These are phyloP conservation scores for Porphyra umbilicalis DNA, from an alignment of 31 red algal genomes.

Conservation along the genomic window DNA sequence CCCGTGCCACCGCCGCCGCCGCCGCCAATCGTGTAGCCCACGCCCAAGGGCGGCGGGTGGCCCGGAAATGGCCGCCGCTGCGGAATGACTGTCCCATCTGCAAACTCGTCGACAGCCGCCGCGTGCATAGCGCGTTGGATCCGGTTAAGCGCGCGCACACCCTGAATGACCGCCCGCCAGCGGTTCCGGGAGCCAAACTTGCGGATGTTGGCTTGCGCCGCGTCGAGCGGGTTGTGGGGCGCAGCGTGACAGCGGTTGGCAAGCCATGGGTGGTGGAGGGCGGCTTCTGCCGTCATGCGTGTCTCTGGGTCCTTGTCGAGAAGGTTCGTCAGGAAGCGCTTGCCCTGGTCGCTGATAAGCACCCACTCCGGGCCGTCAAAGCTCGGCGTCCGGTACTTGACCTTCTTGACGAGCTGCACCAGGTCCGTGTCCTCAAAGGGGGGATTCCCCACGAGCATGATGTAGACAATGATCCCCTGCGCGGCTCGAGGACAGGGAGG, in stretches of 20 bases:
- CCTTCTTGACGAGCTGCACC: conserved; percentile 58
- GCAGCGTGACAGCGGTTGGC: conserved; percentile 50
- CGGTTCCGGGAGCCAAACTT: conserved; percentile 53
- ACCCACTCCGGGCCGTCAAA: conserved; percentile 59
- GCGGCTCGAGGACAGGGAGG: no score
- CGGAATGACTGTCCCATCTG: background rate
- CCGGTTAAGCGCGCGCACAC: conserved; percentile 64
- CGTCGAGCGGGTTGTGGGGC: conserved; percentile 40
- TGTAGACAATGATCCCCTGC: conserved; percentile 88
- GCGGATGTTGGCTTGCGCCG: conserved; percentile 64
- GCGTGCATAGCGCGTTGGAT: conserved; percentile 17
- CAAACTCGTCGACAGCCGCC: background rate
- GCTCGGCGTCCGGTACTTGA: conserved; percentile 49
- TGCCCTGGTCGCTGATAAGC: conserved; percentile 44
- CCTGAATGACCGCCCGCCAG: conserved; percentile 57
- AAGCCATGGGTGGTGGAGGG: conserved; percentile 70
- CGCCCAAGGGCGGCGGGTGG: background rate
- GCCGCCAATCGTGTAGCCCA: background rate
- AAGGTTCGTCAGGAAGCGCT: conserved; percentile 55
- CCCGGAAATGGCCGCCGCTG: background rate
- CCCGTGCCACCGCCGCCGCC: background rate
- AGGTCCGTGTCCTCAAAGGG: conserved; percentile 91
- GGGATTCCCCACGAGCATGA: conserved; percentile 89
- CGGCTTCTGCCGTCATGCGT: conserved; percentile 63
- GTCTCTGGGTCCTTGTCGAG: conserved; percentile 67